Evolutionary conservation across 2,329 filamentous ascomycete species (phyloP), one percentile per base, ranked within the genome.

Genomic region (Diaporthe vexans): DNA sequence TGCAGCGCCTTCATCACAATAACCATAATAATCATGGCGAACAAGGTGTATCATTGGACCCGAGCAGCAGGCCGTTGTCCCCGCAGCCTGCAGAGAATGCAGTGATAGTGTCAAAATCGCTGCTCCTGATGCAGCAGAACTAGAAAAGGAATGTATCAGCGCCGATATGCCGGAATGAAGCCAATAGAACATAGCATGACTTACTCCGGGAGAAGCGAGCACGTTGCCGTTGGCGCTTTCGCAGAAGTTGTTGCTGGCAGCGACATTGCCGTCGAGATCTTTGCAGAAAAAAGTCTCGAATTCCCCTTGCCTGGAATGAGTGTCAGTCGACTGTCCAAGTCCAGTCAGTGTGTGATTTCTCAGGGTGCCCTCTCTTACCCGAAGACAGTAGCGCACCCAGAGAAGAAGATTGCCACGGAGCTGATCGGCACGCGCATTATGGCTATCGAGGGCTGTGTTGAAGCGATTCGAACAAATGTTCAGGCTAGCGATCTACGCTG

Each of bases 241-340:
- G 43, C 59, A 65, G 43, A 65, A 65, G 11, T 65, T 65, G n/a
- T 51, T 65, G 43, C 59, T 65, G 19, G 59, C n/a, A n/a, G 43
- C 59, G 17, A 65, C 59, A 2, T 65, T 65, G 3, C 43, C 59
- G 26, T 65, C 59, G 19, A 65, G 9, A 9, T 48, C 43, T 51
- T 65, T 48, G 43, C 59, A 65, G 15, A 65, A 65, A 19, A 65
- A 65, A 6, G 59, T 35, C 19, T 51, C 4, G 21, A 65, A 51
- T 33, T 65, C 43, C 11, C 26, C 40, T 4, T 65, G 59, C 40
- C 59, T 65, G 19, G 10, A 17, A 7, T 7, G 9, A 19, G 10
- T n/a, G 40, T 65, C 6, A 65, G 43, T 33, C 1, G 1, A 48
- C 11, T 2, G 15, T n/a, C 5, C 43, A 65, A 51, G 9, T 35